Base-by-base conservation (phyloP, 2,329 filamentous ascomycete genomes). In the Magnaporthales sp. region DNA sequence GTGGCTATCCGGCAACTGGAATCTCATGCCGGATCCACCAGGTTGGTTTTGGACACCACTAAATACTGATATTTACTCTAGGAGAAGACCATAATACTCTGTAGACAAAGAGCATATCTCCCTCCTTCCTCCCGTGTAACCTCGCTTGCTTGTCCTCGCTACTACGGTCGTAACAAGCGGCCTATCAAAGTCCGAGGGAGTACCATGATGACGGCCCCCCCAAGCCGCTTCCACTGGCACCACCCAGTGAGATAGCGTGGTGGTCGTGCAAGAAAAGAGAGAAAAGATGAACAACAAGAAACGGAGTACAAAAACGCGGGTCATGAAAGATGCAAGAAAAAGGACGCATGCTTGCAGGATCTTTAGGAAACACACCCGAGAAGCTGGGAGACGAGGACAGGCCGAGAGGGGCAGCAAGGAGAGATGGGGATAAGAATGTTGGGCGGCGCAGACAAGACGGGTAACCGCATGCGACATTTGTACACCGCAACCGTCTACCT, bases 261-360 rank as follows among this genome's bases (percentile, higher is more conserved):
- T n/a, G 22, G 54, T 58, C 4, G 54, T 58, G 54, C 54, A 26
- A 58, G 19, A n/a, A 19, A 51, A 51, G 15, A 51, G 3, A 7
- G 9, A 51, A 46, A 19, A n/a, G 4, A 51, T n/a, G 11, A 26
- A 24, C 11, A 58, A 15, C n/a, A 27, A 26, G 22, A 22, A 8
- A 26, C 8, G 54, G 54, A 58, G 22, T 7, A 58, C 54, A 58
- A 58, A 15, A 7, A 51, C 19, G 15, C 38, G 38, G 38, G 19
- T 19, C 19, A 51, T 15, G n/a, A 51, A 51, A 51, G 38, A 51
- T 51, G 38, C 38, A 51, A 51, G n/a, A 38, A 38, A 38, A 56
- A 58, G 19, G 54, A 58, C 54, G 54, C 54, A 58, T 58, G 24
- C 54, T 58, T 58, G 54, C 54, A 58, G 54, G 54, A 58, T 58